phyloP scores from a whole-genome alignment of 257 asterid species.

The Cinchona pubescens region DNA sequence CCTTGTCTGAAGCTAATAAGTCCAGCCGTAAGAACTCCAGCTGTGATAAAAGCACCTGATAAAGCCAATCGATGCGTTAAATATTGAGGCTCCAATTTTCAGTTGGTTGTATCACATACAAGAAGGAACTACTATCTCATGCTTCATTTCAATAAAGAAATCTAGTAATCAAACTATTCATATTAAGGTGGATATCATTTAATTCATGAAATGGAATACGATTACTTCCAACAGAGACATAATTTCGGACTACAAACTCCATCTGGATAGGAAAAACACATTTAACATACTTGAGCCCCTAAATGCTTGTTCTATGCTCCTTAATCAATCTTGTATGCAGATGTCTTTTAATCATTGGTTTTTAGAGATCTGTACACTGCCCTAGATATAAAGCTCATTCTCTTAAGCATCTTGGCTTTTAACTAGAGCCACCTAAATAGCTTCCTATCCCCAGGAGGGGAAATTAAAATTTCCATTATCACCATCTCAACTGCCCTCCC shows the following conservation, averaged over 20 bases:
- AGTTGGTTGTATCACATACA: neutral
- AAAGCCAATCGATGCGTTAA: neutral
- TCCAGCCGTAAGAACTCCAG: slow-evolving; percentile 93
- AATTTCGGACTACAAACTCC: neutral
- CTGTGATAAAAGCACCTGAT: slow-evolving; percentile 89
- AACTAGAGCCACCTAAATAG: neutral
- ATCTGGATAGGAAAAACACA: neutral
- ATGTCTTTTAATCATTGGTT: neutral
- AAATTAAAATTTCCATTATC: neutral
- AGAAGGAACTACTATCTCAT: neutral
- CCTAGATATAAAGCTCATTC: neutral
- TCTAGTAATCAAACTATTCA: neutral
- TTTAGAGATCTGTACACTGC: neutral
- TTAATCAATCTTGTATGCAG: neutral
- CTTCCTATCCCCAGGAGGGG: neutral
- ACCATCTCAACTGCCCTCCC: neutral
- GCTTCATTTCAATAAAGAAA: neutral
- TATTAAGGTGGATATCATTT: neutral
- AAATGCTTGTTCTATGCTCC: neutral
- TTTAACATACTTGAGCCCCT: neutral
- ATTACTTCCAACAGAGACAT: neutral
- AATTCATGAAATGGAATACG: neutral
- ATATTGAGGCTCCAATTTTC: neutral
- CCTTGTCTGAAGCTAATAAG: slow-evolving; percentile 81
- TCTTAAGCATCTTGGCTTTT: neutral